Evolutionary conservation across 176 grass and related monocot species (phyloP).

Genomic region (Oryza officinalis): DNA sequence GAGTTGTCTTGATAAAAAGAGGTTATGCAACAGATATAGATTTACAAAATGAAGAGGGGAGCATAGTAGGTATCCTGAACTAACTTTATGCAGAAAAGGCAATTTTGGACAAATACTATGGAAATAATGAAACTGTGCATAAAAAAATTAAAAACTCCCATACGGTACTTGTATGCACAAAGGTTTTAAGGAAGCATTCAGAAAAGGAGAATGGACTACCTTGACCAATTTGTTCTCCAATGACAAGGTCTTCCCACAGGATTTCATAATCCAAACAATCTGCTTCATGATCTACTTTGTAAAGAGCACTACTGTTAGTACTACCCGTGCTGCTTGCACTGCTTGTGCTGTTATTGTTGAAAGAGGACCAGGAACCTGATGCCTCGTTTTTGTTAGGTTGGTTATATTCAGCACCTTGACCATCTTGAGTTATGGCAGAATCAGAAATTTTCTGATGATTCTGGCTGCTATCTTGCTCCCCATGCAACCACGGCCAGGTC

Average conservation of each 20-base stretch:
- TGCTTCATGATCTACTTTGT: slow-evolving; percentile 81
- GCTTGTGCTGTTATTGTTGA: slow-evolving; percentile 91
- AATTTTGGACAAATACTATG: neutral
- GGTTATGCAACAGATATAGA: slow-evolving; percentile 3
- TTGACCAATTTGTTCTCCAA: slow-evolving; percentile 97
- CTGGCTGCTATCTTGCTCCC: slow-evolving; percentile 60
- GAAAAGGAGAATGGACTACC: slow-evolving; percentile 59
- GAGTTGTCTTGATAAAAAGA: slow-evolving; percentile 10
- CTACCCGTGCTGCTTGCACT: slow-evolving; percentile 93
- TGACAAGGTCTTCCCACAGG: slow-evolving; percentile 94
- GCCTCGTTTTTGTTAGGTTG: slow-evolving; percentile 60
- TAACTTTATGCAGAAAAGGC: neutral
- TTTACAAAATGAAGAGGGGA: neutral
- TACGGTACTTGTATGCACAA: neutral
- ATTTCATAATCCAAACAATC: slow-evolving; percentile 99
- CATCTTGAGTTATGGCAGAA: slow-evolving; percentile 45
- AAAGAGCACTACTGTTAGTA: slow-evolving; percentile 76
- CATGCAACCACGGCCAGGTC: slow-evolving; percentile 70
- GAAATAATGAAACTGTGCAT: slow-evolving; percentile 22
- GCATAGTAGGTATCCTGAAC: neutral
- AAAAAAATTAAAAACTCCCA: neutral
- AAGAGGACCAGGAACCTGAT: slow-evolving; percentile 88
- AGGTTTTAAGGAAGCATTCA: slow-evolving; percentile 10
- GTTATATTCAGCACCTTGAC: slow-evolving; percentile 52
- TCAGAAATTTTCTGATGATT: slow-evolving; percentile 59